Percentiles rank a stretch among this genome's conserved stretches.
Evolutionary conservation across 352 stramenopile species (phyloP).

Genomic region (Phytopythium oedochilum): DNA sequence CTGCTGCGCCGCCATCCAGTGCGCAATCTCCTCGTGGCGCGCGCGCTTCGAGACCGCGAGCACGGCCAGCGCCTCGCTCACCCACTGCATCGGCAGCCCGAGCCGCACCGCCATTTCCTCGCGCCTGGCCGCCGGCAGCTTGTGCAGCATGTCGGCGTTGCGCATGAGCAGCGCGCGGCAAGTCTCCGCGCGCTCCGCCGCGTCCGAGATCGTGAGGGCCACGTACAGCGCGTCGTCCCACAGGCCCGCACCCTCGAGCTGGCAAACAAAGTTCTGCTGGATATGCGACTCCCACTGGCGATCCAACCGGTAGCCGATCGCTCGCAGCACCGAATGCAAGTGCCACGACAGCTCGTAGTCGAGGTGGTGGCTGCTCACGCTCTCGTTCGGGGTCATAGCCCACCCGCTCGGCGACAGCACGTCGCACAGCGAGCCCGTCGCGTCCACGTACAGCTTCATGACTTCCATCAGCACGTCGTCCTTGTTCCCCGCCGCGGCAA

Average conservation of each 20-base stretch:
- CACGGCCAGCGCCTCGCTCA: constrained; percentile 66
- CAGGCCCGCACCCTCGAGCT: constrained; percentile 57
- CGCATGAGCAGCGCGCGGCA: constrained; percentile 61
- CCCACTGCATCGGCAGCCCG: constrained; percentile 51
- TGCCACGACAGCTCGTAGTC: constrained; percentile 83
- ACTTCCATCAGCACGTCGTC: constrained; percentile 62
- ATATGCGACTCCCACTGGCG: constrained; percentile 75
- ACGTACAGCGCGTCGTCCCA: constrained; percentile 81
- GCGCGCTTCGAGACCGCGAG: constrained; percentile 38
- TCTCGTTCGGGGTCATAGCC: constrained; percentile 13
- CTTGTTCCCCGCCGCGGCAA: constrained; percentile 24
- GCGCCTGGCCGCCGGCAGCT: constrained; percentile 24
- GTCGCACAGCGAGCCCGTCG: constrained; percentile 45
- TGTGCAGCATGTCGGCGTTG: constrained; percentile 50
- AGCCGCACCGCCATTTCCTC: constrained; percentile 49
- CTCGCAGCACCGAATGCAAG: constrained; percentile 62
- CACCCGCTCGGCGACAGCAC: constrained; percentile 61
- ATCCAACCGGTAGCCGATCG: constrained; percentile 70
- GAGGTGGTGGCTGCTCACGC: constrained; percentile 21
- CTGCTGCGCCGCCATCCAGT: constrained; percentile 60
- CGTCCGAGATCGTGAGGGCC: constrained; percentile 64
- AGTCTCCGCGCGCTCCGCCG: constrained; percentile 44
- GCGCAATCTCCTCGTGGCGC: constrained; percentile 59
- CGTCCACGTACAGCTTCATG: constrained; percentile 62
- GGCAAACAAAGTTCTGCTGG: constrained; percentile 76